Conservation (phyloP, 2,329 filamentous ascomycete genomes). For the Diaporthe citrichinensis region DNA sequence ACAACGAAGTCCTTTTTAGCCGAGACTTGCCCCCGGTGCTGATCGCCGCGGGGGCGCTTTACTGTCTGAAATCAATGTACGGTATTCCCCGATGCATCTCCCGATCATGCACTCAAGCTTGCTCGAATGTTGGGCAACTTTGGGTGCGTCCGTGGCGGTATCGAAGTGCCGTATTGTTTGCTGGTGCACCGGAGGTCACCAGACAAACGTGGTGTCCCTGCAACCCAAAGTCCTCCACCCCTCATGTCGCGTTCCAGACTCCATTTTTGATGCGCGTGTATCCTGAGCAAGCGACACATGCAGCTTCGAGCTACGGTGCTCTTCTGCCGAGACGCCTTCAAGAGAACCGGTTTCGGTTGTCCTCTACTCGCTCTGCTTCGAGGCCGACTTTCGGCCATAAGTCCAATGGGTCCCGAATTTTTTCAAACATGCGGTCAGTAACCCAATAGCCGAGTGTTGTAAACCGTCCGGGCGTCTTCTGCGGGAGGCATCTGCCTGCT, state of each 20-base stretch:
- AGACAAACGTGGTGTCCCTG: background rate
- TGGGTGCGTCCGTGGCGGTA: background rate
- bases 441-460: background rate
- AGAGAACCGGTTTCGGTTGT: background rate
- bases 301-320: background rate
- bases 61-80: background rate
- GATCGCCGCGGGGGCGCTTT: constrained; percentile 1
- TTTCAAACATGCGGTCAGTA: background rate
- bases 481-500: background rate
- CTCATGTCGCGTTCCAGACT: background rate
- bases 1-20: constrained; percentile 5
- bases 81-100: background rate
- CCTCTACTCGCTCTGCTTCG: background rate
- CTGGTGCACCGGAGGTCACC: background rate
- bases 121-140: background rate
- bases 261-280: background rate
- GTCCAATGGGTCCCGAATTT: background rate
- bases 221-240: background rate
- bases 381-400: background rate
- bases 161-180: constrained; percentile 10
- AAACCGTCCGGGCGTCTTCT: background rate
- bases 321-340: background rate
- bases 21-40: constrained; percentile 7
- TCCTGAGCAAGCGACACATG: background rate
- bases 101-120: background rate